Conservation (phyloP, 2,329 filamentous ascomycete genomes). For the Cyphellophora europaea region DNA sequence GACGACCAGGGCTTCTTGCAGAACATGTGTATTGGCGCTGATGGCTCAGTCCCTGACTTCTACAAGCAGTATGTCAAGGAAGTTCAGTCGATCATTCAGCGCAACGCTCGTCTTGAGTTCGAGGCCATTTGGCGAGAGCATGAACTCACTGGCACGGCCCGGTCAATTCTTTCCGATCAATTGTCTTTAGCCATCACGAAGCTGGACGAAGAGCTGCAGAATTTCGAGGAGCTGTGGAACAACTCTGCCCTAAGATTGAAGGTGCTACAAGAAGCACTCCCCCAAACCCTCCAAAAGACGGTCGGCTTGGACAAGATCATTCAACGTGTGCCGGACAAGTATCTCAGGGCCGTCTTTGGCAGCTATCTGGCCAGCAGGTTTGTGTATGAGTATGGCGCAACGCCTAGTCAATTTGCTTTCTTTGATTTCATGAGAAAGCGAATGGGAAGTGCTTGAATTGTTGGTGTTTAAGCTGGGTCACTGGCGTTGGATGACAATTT, state of each 20-base stretch:
- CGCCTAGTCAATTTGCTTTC: conserved; percentile 92
- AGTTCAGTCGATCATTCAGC: conserved; percentile 82
- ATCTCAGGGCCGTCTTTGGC: conserved; percentile 90
- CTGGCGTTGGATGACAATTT: no score
- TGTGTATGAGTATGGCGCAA: conserved; percentile 89
- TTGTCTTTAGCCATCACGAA: conserved; percentile 90
- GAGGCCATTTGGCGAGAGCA: conserved; percentile 98
- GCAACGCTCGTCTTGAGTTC: conserved; percentile 88
- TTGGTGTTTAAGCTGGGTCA: no score
- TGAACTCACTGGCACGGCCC: conserved; percentile 65
- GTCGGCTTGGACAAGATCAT: conserved; percentile 86
- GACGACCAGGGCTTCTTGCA: conserved; percentile 79
- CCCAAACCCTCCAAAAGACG: conserved; percentile 73
- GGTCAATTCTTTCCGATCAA: conserved; percentile 84
- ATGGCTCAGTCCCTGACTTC: conserved; percentile 74
- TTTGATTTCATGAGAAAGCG: conserved; percentile 61
- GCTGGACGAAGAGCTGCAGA: conserved; percentile 90
- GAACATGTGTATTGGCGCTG: conserved; percentile 82
- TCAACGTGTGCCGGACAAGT: conserved; percentile 75
- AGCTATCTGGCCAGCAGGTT: conserved; percentile 92
- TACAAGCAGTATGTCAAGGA: conserved; percentile 88
- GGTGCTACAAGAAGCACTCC: conserved; percentile 77
- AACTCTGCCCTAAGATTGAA: conserved; percentile 67
- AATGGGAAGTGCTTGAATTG: no score
- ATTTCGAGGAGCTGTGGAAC: conserved; percentile 75